Evolutionary conservation across 208 protist genomes (phyloP).

Genomic region (Leishmania major): DNA sequence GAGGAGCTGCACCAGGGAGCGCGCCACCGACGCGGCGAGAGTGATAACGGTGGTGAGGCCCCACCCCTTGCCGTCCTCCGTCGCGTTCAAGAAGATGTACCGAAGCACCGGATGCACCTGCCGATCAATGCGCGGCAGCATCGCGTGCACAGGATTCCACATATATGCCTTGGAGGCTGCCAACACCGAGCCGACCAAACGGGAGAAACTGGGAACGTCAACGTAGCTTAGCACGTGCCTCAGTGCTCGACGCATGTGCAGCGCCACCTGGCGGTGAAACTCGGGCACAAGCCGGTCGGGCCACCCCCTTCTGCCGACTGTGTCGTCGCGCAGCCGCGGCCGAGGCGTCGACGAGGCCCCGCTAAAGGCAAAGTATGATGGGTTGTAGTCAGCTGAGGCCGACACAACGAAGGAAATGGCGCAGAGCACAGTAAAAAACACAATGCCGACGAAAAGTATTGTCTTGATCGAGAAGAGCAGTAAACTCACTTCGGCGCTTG

Average conservation of each 20-base stretch:
- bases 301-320: constrained; percentile 8
- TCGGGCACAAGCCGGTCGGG: constrained; percentile 32
- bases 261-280: constrained; percentile 33
- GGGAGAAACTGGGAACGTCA: not conserved
- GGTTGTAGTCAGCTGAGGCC: constrained; percentile 24
- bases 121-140: constrained; percentile 11
- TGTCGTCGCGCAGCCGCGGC: not conserved
- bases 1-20: constrained; percentile 18
- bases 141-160: not conserved
- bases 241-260: constrained; percentile 21
- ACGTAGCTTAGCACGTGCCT: not conserved
- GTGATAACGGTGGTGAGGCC: not conserved
- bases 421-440: constrained; percentile 32
- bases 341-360: not conserved
- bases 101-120: constrained; percentile 13
- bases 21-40: constrained; percentile 7
- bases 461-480: not conserved
- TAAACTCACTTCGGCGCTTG: not conserved
- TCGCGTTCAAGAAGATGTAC: constrained; percentile 5
- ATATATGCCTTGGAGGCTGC: not conserved
- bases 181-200: constrained; percentile 1
- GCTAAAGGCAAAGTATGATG: constrained; percentile 29
- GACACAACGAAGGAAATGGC: constrained; percentile 26
- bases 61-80: constrained; percentile 10
- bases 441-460: constrained; percentile 14